These are phyloP conservation scores for Tylopilus sp. DNA, from an alignment of 768 basidiomycete genomes.

Conservation along the genomic window DNA sequence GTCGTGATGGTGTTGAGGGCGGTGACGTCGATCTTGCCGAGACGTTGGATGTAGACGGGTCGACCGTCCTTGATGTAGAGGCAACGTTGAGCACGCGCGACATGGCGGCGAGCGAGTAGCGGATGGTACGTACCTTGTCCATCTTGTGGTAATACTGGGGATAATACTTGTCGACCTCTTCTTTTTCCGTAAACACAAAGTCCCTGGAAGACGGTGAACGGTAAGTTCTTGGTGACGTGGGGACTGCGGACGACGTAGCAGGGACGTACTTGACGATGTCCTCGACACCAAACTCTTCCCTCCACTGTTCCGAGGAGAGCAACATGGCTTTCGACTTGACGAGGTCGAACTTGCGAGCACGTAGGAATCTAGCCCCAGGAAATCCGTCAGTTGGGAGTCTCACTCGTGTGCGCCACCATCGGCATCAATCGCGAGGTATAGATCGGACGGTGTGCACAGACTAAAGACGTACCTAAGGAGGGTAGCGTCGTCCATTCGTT, in stretches of 20 bases:
- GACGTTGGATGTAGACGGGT: constrained; percentile 91
- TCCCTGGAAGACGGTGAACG: constrained; percentile 44
- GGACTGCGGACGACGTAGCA: no score
- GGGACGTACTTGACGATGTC: constrained; percentile 62
- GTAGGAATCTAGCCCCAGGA: constrained; percentile 65
- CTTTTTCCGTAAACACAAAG: constrained; percentile 84
- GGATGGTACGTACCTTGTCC: constrained; percentile 64
- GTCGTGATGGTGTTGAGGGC: constrained; percentile 82
- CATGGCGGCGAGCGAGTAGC: neutral
- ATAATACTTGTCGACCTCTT: constrained; percentile 85
- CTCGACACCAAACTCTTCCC: constrained; percentile 79
- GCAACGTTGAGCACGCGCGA: neutral
- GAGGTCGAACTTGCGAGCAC: constrained; percentile 92
- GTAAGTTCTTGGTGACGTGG: no score
- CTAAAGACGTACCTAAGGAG: constrained; percentile 53
- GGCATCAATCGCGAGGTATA: constrained; percentile 6
- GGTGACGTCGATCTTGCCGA: constrained; percentile 85
- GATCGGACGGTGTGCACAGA: neutral
- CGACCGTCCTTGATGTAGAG: constrained; percentile 74
- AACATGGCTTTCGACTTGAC: constrained; percentile 82
- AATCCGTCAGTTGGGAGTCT: neutral
- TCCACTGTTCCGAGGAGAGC: constrained; percentile 79
- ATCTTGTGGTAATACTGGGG: constrained; percentile 96
- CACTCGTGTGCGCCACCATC: constrained; percentile 14
- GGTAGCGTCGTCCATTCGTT: constrained; percentile 67